phyloP scores from a whole-genome alignment of 1,284 basidiomycete species.

The Coniferiporia weirii region DNA sequence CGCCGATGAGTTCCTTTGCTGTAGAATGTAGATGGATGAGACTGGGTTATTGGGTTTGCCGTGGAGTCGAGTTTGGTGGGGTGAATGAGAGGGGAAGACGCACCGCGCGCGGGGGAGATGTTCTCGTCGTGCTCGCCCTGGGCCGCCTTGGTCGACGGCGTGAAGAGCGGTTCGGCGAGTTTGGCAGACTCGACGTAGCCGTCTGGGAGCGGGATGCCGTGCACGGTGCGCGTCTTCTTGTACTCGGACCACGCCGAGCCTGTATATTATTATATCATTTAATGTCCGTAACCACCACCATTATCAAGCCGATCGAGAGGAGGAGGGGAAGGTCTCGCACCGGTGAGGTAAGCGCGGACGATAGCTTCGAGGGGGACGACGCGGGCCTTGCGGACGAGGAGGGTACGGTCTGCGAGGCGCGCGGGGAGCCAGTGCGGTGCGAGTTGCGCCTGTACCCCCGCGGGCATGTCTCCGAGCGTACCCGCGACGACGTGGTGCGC shows the following conservation, averaged over 20 bases:
- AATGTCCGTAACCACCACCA: no score
- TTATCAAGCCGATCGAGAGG: no score
- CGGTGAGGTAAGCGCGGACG: conserved; percentile 93
- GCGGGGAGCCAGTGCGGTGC: conserved; percentile 47
- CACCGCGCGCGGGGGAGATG: conserved; percentile 88
- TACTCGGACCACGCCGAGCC: conserved; percentile 97
- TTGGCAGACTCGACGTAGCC: conserved; percentile 86
- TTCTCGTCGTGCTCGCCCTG: conserved; percentile 96
- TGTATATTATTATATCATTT: no score
- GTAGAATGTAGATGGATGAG: conserved; percentile 1
- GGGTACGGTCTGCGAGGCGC: conserved; percentile 72
- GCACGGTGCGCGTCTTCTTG: conserved; percentile 82
- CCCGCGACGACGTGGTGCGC: conserved; percentile 86
- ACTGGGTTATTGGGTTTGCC: no score
- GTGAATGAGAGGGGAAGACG: conserved; percentile 4
- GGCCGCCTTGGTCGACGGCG: conserved; percentile 96
- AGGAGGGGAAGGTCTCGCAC: conserved; percentile 36
- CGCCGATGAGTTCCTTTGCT: conserved; percentile 66
- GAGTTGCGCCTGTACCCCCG: conserved; percentile 62
- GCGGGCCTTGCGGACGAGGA: conserved; percentile 89
- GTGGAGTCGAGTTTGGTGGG: no score
- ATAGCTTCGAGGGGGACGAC: conserved; percentile 97
- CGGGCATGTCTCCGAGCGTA: conserved; percentile 68
- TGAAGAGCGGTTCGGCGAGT: conserved; percentile 84
- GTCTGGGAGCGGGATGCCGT: conserved; percentile 74